Evolutionary conservation across 345 rosid genomes (phyloP).

Genomic region (Carallia brachiata): DNA sequence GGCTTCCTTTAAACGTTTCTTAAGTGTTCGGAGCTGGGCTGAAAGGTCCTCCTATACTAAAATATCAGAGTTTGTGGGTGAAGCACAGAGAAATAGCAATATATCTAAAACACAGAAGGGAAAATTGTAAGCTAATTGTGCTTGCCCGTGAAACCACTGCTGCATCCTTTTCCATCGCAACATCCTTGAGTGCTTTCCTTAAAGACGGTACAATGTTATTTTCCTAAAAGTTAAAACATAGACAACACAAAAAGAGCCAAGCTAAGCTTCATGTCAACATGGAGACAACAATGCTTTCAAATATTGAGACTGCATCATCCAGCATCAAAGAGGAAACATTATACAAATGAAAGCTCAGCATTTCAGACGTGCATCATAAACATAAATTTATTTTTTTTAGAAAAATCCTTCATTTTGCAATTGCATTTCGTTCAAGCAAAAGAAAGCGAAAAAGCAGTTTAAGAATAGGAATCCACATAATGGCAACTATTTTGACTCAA

Average conservation of each 20-base stretch:
- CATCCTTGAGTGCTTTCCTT: constrained; percentile 90
- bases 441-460: no score
- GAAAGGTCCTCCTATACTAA: constrained; percentile 84
- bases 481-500: no score
- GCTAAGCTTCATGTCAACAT: background rate
- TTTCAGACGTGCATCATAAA: no score
- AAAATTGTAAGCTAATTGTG: background rate
- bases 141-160: constrained; percentile 89
- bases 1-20: constrained; percentile 82
- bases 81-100: constrained; percentile 13
- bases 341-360: no score
- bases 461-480: no score
- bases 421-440: no score
- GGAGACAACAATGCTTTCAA: constrained; percentile 1
- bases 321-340: no score
- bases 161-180: constrained; percentile 99
- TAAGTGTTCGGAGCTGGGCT: constrained; percentile 84
- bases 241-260: constrained; percentile 10
- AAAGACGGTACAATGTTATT: constrained; percentile 83
- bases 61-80: constrained; percentile 20
- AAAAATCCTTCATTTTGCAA: no score
- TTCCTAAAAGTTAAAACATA: constrained; percentile 48
- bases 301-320: background rate
- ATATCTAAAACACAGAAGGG: background rate
- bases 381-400: no score